Percentiles rank a stretch among this genome's conserved stretches.
Evolutionary conservation across 1,284 basidiomycete species (phyloP).

Genomic region (Rhodotorula sp.): DNA sequence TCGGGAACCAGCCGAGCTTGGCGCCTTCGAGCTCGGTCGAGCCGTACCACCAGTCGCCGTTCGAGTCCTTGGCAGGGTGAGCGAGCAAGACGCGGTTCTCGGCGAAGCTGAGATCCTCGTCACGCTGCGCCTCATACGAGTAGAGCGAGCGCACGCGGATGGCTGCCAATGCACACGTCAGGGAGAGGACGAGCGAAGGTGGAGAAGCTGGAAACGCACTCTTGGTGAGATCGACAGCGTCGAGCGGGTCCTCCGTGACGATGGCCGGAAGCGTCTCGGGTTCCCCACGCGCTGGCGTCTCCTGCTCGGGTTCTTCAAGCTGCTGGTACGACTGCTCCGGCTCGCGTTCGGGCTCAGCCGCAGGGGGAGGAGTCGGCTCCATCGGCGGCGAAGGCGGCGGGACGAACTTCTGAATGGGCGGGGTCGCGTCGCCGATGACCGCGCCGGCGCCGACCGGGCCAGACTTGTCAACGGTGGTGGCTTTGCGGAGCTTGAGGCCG

Average conservation of each 20-base stretch:
- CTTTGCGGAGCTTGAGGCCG: conserved; percentile 71
- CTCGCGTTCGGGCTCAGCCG: neutral
- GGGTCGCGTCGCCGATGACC: conserved; percentile 67
- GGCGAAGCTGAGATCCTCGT: conserved; percentile 80
- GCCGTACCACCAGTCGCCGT: conserved; percentile 79
- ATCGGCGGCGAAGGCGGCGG: conserved; percentile 42
- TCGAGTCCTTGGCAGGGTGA: conserved; percentile 76
- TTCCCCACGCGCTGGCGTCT: conserved; percentile 46
- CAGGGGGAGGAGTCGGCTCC: conserved; percentile 8
- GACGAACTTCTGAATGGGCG: conserved; percentile 68
- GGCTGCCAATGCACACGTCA: conserved; percentile 49
- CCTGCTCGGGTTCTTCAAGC: conserved; percentile 50
- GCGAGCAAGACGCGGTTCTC: conserved; percentile 77
- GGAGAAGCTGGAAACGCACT: conserved; percentile 47
- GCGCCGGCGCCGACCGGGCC: conserved; percentile 70
- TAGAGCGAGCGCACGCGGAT: conserved; percentile 71
- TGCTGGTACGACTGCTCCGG: conserved; percentile 1
- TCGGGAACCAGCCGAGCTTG: conserved; percentile 80
- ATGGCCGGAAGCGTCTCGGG: conserved; percentile 58
- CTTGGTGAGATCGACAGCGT: conserved; percentile 71
- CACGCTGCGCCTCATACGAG: conserved; percentile 76
- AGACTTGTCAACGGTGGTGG: conserved; percentile 82
- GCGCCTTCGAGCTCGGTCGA: conserved; percentile 65
- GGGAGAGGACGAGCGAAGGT: neutral
- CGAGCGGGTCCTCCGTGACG: conserved; percentile 59